Conservation (phyloP, 768 basidiomycete species). For the Collybia mongolica region DNA sequence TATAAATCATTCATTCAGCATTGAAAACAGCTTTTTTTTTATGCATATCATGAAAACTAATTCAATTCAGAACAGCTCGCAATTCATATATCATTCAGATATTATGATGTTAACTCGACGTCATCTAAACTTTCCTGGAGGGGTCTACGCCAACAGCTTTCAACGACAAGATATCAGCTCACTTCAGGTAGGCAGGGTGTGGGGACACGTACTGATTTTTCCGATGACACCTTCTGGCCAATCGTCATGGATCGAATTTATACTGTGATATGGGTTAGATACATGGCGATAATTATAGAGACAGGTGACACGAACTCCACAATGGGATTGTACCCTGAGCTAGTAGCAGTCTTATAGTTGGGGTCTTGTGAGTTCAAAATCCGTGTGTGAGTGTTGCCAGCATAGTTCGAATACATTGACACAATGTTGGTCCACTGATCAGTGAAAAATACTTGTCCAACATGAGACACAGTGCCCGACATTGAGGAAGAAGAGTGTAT, state of each 20-base stretch:
- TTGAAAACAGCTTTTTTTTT: no score
- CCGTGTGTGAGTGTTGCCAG: slow-evolving; percentile 16
- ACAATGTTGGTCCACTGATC: slow-evolving; percentile 22
- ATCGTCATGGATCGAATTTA: slow-evolving; percentile 25
- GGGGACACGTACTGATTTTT: slow-evolving; percentile 24
- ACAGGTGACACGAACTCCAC: slow-evolving; percentile 19
- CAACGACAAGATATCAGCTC: background rate
- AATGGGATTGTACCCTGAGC: slow-evolving; percentile 26
- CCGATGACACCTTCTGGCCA: slow-evolving; percentile 29
- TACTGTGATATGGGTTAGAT: slow-evolving; percentile 10
- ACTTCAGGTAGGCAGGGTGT: background rate
- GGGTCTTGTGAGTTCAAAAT: slow-evolving; percentile 22
- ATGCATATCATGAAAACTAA: background rate
- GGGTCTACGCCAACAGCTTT: slow-evolving; percentile 29
- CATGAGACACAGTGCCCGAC: slow-evolving; percentile 12
- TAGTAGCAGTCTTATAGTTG: slow-evolving; percentile 17
- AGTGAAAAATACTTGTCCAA: slow-evolving; percentile 18
- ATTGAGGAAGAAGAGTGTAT: slow-evolving; percentile 14
- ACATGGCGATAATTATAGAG: background rate
- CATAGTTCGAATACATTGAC: slow-evolving; percentile 11
- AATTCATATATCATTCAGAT: no score
- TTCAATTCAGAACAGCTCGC: background rate
- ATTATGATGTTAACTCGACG: background rate
- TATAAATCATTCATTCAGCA: no score
- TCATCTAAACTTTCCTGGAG: slow-evolving; percentile 11